Evolutionary conservation across 1,284 basidiomycete genomes (phyloP).

Genomic region (Heterobasidion annosum): DNA sequence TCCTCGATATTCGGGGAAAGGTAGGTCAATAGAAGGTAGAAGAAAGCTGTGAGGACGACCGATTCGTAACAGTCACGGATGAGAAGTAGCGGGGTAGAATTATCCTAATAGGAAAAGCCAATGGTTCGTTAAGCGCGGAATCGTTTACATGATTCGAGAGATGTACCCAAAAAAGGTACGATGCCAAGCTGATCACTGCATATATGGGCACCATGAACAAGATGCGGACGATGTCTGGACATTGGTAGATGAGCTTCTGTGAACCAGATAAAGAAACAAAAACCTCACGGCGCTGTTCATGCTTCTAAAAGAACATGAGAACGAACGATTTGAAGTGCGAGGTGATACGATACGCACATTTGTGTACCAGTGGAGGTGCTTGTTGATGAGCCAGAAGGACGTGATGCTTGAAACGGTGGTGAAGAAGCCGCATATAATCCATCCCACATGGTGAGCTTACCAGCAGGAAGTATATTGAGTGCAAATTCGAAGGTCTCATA

Average conservation of each 20-base stretch:
- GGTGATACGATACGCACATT: constrained; percentile 33
- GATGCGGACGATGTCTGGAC: constrained; percentile 57
- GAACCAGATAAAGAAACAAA: neutral
- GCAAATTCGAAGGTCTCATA: constrained; percentile 1
- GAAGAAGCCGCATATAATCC: constrained; percentile 61
- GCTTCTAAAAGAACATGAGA: constrained; percentile 33
- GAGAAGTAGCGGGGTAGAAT: constrained; percentile 54
- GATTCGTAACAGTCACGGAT: constrained; percentile 64
- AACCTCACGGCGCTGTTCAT: constrained; percentile 52
- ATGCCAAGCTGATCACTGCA: constrained; percentile 55
- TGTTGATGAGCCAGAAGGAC: constrained; percentile 66
- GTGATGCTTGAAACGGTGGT: constrained; percentile 41
- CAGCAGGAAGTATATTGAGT: constrained; percentile 1
- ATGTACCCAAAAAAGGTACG: constrained; percentile 64
- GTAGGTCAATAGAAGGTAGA: constrained; percentile 69
- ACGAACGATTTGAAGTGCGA: constrained; percentile 4
- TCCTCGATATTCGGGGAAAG: constrained; percentile 55
- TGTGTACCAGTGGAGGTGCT: constrained; percentile 68
- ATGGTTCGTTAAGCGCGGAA: neutral
- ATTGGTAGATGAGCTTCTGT: constrained; percentile 4
- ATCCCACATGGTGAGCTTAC: constrained; percentile 55
- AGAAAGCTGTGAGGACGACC: constrained; percentile 68
- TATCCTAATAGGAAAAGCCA: constrained; percentile 34
- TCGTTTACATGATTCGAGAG: constrained; percentile 12
- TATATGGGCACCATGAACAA: constrained; percentile 79